A percentile compares a stretch with the other conserved stretches of the same genome.
Evolutionary conservation across 805 yeast genomes (phyloP).

Genomic region (Wickerhamiella siamensis): DNA sequence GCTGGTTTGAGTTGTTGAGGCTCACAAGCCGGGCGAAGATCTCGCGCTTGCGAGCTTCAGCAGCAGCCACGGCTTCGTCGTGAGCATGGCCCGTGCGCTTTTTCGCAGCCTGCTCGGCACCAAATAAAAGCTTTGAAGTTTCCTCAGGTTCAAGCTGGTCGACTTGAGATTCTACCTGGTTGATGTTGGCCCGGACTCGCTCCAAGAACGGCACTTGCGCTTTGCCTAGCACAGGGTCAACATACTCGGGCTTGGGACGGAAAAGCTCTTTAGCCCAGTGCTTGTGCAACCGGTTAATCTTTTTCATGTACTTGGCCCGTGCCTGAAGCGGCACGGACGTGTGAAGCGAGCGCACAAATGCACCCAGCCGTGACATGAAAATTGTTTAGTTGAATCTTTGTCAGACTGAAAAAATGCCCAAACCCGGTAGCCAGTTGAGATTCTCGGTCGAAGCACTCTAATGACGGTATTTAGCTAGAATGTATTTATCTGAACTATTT

Average conservation of each 20-base stretch:
- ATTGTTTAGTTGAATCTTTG: no score
- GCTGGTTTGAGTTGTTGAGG: slow-evolving; percentile 52
- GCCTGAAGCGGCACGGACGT: slow-evolving; percentile 11
- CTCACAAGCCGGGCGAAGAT: slow-evolving; percentile 58
- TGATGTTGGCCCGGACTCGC: slow-evolving; percentile 50
- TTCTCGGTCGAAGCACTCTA: background rate
- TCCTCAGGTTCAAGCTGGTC: slow-evolving; percentile 45
- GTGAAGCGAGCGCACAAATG: slow-evolving; percentile 12
- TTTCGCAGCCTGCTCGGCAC: slow-evolving; percentile 48
- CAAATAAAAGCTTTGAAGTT: slow-evolving; percentile 60
- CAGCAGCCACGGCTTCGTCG: slow-evolving; percentile 2
- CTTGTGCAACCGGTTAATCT: slow-evolving; percentile 19
- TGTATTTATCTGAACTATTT: background rate
- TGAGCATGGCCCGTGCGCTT: background rate
- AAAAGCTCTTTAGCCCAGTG: slow-evolving; percentile 21
- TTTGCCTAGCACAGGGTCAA: slow-evolving; percentile 80
- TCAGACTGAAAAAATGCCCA: background rate
- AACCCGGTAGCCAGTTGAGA: background rate
- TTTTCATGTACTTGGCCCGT: slow-evolving; percentile 17
- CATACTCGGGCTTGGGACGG: slow-evolving; percentile 21
- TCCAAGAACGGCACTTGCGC: slow-evolving; percentile 49
- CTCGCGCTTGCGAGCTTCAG: slow-evolving; percentile 45
- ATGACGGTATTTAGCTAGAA: background rate
- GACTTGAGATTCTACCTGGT: slow-evolving; percentile 51
- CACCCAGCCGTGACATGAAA: background rate